Evolutionary conservation across 257 asterid species (phyloP).

Genomic region (Fraxinus anomala): DNA sequence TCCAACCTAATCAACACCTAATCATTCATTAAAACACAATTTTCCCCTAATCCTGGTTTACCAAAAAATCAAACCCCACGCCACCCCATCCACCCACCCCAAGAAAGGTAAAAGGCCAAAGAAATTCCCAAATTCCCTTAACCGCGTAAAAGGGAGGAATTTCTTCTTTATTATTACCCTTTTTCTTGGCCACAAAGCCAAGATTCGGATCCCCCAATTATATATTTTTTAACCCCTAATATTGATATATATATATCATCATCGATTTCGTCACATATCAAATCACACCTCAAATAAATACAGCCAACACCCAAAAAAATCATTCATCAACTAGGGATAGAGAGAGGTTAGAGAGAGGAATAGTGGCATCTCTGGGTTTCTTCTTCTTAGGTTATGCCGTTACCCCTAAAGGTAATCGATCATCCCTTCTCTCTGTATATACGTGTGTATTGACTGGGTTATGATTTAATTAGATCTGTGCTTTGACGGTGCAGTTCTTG

Average conservation of each 20-base stretch:
- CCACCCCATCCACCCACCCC: not conserved
- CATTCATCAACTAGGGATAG: not conserved
- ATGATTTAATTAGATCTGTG: slow-evolving; percentile 25
- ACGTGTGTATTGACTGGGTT: not conserved
- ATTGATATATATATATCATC: not conserved
- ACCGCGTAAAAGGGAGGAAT: not conserved
- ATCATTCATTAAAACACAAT: not conserved
- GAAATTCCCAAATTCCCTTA: not conserved
- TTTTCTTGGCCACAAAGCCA: slow-evolving; percentile 1
- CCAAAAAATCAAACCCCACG: not conserved
- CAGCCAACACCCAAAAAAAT: not conserved
- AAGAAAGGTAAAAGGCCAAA: not conserved
- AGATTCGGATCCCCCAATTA: not conserved
- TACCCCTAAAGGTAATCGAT: slow-evolving; percentile 38
- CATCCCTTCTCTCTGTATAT: not conserved
- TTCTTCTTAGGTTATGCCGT: slow-evolving; percentile 45
- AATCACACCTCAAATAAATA: slow-evolving; percentile 4
- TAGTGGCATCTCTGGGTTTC: slow-evolving; percentile 42
- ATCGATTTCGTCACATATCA: not conserved
- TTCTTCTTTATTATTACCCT: not conserved
- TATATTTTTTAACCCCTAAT: not conserved
- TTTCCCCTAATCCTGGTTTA: not conserved
- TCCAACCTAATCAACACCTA: slow-evolving; percentile 6
- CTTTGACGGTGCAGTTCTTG: slow-evolving; percentile 17
- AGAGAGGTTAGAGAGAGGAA: slow-evolving; percentile 26